Evolutionary conservation across 768 basidiomycete genomes (phyloP).

Genomic region (Polyporus arcularius): DNA sequence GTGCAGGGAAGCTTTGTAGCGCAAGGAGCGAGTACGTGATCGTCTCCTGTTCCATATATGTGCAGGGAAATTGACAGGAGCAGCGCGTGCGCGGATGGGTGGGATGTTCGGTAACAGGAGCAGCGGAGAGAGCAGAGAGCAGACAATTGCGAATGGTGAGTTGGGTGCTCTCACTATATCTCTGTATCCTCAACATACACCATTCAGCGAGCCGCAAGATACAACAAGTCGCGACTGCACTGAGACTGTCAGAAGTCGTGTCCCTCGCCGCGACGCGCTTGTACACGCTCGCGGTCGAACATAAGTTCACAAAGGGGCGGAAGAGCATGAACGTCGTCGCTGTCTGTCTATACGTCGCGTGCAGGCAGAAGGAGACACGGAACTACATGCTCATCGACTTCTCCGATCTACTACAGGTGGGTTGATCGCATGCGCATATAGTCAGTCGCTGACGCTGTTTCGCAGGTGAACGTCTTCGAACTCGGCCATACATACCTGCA

Average conservation of each 20-base stretch:
- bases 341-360: constrained; percentile 93
- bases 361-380: constrained; percentile 85
- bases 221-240: constrained; percentile 73
- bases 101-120: constrained; percentile 83
- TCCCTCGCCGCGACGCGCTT: constrained; percentile 80
- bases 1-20: constrained; percentile 93
- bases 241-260: constrained; percentile 80
- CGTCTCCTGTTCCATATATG: not conserved
- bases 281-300: constrained; percentile 92
- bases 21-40: constrained; percentile 81
- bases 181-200: not conserved
- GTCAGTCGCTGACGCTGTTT: no score
- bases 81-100: constrained; percentile 81
- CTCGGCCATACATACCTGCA: constrained; percentile 96
- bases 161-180: constrained; percentile 4
- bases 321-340: constrained; percentile 93
- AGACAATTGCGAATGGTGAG: constrained; percentile 88
- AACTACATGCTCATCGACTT: constrained; percentile 99
- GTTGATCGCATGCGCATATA: not conserved
- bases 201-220: constrained; percentile 79
- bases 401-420: constrained; percentile 89
- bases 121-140: constrained; percentile 81
- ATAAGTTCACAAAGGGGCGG: constrained; percentile 92
- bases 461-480: constrained; percentile 98
- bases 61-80: not conserved